Percentiles rank a stretch among this genome's conserved stretches.
Conservation (phyloP, 176 grass and related monocot genomes). For the Poa annua region DNA sequence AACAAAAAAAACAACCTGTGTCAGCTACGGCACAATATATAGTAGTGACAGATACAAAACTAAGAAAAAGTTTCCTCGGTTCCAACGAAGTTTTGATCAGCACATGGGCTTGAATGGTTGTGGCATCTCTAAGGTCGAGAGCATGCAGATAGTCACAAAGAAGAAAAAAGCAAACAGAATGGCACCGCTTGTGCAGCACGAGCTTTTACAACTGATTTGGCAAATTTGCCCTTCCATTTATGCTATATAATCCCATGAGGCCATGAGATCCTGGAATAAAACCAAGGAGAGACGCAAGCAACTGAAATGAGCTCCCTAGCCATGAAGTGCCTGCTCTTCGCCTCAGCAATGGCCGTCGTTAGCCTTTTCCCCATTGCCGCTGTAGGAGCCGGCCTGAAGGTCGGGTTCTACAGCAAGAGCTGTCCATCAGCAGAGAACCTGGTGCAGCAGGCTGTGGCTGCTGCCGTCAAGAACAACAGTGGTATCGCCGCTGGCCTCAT, state of each 20-base stretch:
- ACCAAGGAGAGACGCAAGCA: not conserved
- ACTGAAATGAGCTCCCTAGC: not conserved
- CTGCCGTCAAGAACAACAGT: conserved; percentile 53
- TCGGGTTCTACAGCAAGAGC: conserved; percentile 62
- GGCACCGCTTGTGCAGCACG: not conserved
- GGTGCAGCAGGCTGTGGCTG: conserved; percentile 60
- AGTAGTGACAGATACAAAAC: not conserved
- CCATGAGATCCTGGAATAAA: not conserved
- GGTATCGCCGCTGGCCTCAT: conserved; percentile 71
- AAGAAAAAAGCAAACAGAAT: conserved; percentile 25
- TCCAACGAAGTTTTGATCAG: not conserved
- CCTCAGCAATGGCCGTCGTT: not conserved
- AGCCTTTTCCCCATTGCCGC: not conserved
- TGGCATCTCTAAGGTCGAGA: not conserved
- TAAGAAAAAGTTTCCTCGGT: not conserved
- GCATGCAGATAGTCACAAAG: not conserved
- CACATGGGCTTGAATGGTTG: not conserved
- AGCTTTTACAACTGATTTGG: conserved; percentile 32
- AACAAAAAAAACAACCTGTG: not conserved
- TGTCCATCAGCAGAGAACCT: conserved; percentile 51
- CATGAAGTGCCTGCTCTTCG: not conserved
- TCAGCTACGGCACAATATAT: not conserved
- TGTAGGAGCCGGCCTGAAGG: conserved; percentile 44
- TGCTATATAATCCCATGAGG: conserved; percentile 31
- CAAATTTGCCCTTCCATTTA: not conserved